Evolutionary conservation across 345 rosid species (phyloP).

Genomic region (Citrus sinensis): DVS_A1.0 CM039165.1:21652001-21652500

Average conservation of each 20-base stretch:
- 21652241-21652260: neutral
- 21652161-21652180: neutral
- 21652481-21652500: neutral
- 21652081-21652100: slow-evolving; percentile 65
- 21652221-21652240: neutral
- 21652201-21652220: neutral
- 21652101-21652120: slow-evolving; percentile 77
- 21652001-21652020: slow-evolving; percentile 78
- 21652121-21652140: slow-evolving; percentile 92
- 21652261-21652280: slow-evolving; percentile 82
- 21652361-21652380: neutral
- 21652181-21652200: neutral
- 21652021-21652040: slow-evolving; percentile 76
- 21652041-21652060: slow-evolving; percentile 86
- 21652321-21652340: slow-evolving; percentile 89
- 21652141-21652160: slow-evolving; percentile 37
- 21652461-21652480: neutral
- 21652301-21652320: slow-evolving; percentile 93
- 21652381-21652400: neutral
- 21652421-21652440: neutral
- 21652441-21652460: neutral
- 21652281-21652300: slow-evolving; percentile 94
- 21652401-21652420: neutral
- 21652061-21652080: slow-evolving; percentile 68
- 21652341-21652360: slow-evolving; percentile 23